Percentiles rank a stretch among this genome's conserved stretches.
Conservation (phyloP, 2,329 filamentous ascomycete genomes). For the Colletotrichum salicis region DNA sequence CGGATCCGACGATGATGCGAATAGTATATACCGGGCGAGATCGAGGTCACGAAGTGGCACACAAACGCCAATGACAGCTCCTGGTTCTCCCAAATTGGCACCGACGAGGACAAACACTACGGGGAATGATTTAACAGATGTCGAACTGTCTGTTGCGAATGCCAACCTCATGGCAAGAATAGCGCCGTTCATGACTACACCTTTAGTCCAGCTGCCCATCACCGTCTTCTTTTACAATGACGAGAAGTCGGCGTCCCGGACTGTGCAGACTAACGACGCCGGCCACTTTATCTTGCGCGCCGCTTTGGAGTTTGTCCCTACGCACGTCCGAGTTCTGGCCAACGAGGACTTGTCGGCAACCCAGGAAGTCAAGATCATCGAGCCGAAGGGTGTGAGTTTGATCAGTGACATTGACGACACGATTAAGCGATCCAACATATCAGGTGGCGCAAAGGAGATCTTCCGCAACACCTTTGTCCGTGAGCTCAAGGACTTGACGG, state of each 20-base stretch:
- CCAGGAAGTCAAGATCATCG: constrained; percentile 80
- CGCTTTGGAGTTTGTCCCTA: constrained; percentile 88
- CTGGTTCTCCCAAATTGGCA: constrained; percentile 54
- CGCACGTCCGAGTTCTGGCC: constrained; percentile 86
- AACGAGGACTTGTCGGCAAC: constrained; percentile 86
- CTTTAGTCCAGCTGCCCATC: constrained; percentile 79
- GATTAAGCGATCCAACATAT: constrained; percentile 93
- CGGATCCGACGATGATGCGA: constrained; percentile 52
- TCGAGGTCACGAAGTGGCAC: constrained; percentile 44
- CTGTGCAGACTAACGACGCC: constrained; percentile 84
- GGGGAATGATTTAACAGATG: constrained; percentile 72
- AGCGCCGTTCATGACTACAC: constrained; percentile 88
- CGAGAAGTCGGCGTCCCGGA: constrained; percentile 81
- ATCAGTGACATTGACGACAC: constrained; percentile 99
- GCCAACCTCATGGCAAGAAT: constrained; percentile 87
- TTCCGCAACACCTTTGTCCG: constrained; percentile 96
- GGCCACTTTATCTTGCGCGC: constrained; percentile 88
- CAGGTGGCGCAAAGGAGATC: constrained; percentile 87
- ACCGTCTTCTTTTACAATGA: constrained; percentile 97
- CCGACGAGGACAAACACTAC: constrained; percentile 50
- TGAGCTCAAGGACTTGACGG: constrained; percentile 81
- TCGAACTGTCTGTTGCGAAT: constrained; percentile 84
- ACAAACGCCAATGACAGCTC: constrained; percentile 51
- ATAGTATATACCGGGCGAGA: constrained; percentile 44
- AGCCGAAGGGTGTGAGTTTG: constrained; percentile 83